Evolutionary conservation across 768 basidiomycete genomes (phyloP), one percentile per base, ranked within the genome.

Genomic region (Rhodocollybia butyracea): DNA sequence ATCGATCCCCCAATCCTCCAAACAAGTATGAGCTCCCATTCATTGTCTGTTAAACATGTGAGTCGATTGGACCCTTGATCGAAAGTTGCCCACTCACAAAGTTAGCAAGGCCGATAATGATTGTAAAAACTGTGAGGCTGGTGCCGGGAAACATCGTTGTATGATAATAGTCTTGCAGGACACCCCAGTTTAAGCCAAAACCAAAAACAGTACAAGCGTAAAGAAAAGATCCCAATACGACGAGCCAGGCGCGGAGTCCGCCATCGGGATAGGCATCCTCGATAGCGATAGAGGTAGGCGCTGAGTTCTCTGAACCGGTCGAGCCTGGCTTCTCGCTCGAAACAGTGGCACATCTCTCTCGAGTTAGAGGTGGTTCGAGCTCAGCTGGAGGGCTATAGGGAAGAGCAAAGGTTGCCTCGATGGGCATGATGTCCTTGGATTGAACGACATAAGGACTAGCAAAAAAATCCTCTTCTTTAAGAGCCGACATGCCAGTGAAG

Each of bases 121-220:
- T 47, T 2, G 24, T 29, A 15, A 56, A 27, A 1, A 56, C 34
- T 40, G 32, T 56, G 15, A 56, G 27, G n/a, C 38, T 38, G 17
- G 55, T 56, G 27, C 27, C 46, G 21, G 55, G 55, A 48, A 56
- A 56, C 55, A 56, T 61, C n/a, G 60, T 60, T 24, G 62, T 51
- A 54, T 66, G 64, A 51, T 67, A 69, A 55, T 64, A 70, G 53
- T 67, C 69, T 36, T 70, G 64, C 0, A 68, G 64, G 1, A 70
- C 66, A 27, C 69, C 69, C 68, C 68, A 70, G 17, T 63, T 63
- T 57, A 69, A 41, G 5, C 62, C 56, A 53, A 56, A 61, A 6
- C 57, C 60, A 58, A 65, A 60, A 62, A 61, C 66, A 13, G 66
- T 67, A 4, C 54, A 60, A 0, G 66, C 60, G 61, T 64, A 67